Conservation (phyloP, 331 rosid genomes). For the Malus hybrid region DNA sequence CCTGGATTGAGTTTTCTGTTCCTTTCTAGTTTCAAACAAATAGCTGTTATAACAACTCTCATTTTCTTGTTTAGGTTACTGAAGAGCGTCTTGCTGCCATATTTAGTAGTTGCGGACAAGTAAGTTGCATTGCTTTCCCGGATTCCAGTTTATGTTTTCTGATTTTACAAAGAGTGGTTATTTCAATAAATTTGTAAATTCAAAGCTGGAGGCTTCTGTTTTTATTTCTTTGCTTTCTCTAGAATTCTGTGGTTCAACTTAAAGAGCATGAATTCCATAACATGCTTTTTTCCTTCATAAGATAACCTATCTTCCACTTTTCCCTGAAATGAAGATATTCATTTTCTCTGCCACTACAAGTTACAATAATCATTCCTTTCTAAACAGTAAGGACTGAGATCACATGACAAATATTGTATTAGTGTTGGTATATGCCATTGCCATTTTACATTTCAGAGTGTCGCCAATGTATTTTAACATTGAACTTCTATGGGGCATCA, state of each 20-base stretch:
- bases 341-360: not conserved
- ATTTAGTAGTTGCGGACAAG: conserved; percentile 82
- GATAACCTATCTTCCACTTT: not conserved
- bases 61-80: conserved; percentile 56
- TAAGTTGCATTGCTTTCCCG: conserved; percentile 32
- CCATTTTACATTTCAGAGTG: not conserved
- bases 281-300: not conserved
- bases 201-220: not conserved
- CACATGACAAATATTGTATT: not conserved
- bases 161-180: not conserved
- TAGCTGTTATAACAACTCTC: conserved; percentile 3
- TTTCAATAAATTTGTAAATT: not conserved
- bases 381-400: not conserved
- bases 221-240: not conserved
- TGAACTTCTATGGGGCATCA: not conserved
- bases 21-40: conserved; percentile 5
- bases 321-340: not conserved
- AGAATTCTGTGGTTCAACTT: not conserved
- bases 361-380: not conserved
- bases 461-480: too few relatives aligned
- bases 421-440: not conserved
- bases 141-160: not conserved
- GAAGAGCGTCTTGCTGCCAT: conserved; percentile 95
- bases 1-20: not conserved
- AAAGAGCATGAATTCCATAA: not conserved